Conservation (phyloP, 139 green algal genomes). For the Helicosporidium sp. region DNA sequence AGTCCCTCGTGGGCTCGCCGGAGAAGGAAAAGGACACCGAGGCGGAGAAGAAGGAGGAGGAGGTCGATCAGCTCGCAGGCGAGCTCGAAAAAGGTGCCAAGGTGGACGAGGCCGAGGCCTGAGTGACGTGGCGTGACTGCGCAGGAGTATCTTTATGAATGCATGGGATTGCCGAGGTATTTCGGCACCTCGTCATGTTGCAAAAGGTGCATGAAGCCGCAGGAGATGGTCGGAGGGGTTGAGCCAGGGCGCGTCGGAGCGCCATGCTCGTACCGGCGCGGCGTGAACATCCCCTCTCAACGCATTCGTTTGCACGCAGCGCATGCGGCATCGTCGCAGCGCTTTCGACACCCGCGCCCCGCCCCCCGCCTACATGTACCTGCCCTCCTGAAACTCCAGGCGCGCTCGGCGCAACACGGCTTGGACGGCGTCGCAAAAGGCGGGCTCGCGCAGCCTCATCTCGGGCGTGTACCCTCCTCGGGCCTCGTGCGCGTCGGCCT, state of each 20-base stretch:
- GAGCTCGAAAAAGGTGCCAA: conserved; percentile 22
- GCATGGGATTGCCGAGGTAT: neutral
- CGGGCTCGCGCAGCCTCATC: neutral
- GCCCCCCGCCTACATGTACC: no score
- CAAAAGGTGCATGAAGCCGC: no score
- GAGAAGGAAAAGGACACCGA: neutral
- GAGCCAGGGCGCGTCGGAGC: no score
- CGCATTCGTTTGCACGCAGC: no score
- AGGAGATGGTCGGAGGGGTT: no score
- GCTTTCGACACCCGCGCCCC: no score
- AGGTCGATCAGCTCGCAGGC: conserved; percentile 25
- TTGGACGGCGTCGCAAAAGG: neutral
- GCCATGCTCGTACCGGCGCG: no score
- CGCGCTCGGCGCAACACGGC: neutral
- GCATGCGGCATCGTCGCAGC: no score
- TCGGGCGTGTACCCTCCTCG: neutral
- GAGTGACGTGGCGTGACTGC: no score
- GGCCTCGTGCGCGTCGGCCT: conserved; percentile 54
- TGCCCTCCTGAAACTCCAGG: neutral
- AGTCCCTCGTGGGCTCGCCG: conserved; percentile 7
- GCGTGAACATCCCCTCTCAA: no score
- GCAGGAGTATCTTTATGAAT: neutral
- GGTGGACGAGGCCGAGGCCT: conserved; percentile 2
- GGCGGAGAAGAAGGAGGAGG: conserved; percentile 13
- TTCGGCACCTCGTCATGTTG: neutral